Conservation (phyloP, 176 grass and related monocot genomes). For the Melocanna baccifera region DNA sequence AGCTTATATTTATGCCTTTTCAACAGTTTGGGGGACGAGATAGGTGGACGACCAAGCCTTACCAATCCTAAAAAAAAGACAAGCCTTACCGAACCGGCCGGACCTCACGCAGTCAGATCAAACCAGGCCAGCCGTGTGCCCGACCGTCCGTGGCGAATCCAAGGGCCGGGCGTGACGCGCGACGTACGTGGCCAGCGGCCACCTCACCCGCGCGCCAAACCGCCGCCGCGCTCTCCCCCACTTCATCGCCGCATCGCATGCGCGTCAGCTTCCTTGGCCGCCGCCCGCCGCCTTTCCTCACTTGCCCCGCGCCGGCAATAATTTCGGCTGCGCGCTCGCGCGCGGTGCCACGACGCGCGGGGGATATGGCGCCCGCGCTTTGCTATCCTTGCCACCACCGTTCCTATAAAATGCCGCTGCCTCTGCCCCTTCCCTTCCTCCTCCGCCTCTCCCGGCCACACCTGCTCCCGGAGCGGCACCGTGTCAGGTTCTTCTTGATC, state of each 20-base stretch:
- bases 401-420: neutral
- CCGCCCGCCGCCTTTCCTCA: neutral
- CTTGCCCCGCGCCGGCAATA: slow-evolving; percentile 7
- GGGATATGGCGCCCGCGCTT: slow-evolving; percentile 5
- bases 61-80: too few relatives aligned
- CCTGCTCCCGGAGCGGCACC: neutral
- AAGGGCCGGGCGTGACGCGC: neutral
- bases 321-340: neutral
- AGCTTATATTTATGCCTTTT: too few relatives aligned
- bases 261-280: slow-evolving; percentile 19
- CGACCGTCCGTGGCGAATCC: neutral
- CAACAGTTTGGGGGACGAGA: too few relatives aligned
- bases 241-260: neutral
- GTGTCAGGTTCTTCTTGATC: neutral
- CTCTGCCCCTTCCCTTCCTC: neutral
- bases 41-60: too few relatives aligned
- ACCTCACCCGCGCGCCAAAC: neutral
- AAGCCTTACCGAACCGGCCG: too few relatives aligned
- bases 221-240: neutral
- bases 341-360: too few relatives aligned
- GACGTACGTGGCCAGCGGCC: neutral
- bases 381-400: neutral
- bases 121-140: too few relatives aligned
- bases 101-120: too few relatives aligned
- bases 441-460: too few relatives aligned